Evolutionary conservation across 2,329 filamentous ascomycete genomes (phyloP).

Genomic region (Blastomyces gilchristii): DNA sequence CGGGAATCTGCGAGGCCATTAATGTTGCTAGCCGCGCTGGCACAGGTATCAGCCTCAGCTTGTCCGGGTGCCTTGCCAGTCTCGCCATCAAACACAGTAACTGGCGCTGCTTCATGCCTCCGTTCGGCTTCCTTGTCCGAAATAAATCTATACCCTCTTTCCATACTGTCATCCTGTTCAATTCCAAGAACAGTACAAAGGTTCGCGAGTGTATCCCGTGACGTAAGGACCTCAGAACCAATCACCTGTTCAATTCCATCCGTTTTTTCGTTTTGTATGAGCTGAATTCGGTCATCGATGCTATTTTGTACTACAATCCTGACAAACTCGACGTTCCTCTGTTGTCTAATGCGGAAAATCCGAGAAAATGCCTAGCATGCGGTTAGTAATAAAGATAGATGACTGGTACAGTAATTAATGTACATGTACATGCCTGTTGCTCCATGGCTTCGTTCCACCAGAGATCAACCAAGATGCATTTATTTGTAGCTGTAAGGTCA

Average conservation of each 20-base stretch:
- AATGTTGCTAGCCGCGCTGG: neutral
- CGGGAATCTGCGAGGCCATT: no score
- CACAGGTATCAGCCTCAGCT: neutral
- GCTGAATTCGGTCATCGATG: slow-evolving; percentile 48
- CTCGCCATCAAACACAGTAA: neutral
- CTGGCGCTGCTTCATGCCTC: neutral
- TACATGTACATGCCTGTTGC: slow-evolving; percentile 42
- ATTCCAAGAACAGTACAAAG: slow-evolving; percentile 12
- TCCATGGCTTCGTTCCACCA: slow-evolving; percentile 56
- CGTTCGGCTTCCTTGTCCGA: neutral
- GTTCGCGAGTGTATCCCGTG: slow-evolving; percentile 10
- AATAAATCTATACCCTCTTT: slow-evolving; percentile 8
- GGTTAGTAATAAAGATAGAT: neutral
- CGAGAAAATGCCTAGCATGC: slow-evolving; percentile 42
- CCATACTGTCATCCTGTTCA: slow-evolving; percentile 7
- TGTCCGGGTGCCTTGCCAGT: neutral
- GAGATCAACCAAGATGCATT: slow-evolving; percentile 45
- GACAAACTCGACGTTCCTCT: slow-evolving; percentile 48
- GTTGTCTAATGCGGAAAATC: slow-evolving; percentile 56
- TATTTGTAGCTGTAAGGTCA: slow-evolving; percentile 52
- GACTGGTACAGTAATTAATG: neutral
- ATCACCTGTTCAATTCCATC: slow-evolving; percentile 19
- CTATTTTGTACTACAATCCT: slow-evolving; percentile 47
- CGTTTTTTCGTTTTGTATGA: slow-evolving; percentile 48
- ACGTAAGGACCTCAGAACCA: slow-evolving; percentile 16